Percentiles rank a stretch among this genome's conserved stretches.
Evolutionary conservation across 495 filamentous ascomycete species (phyloP).

Genomic region (Penicillium herquei): DNA sequence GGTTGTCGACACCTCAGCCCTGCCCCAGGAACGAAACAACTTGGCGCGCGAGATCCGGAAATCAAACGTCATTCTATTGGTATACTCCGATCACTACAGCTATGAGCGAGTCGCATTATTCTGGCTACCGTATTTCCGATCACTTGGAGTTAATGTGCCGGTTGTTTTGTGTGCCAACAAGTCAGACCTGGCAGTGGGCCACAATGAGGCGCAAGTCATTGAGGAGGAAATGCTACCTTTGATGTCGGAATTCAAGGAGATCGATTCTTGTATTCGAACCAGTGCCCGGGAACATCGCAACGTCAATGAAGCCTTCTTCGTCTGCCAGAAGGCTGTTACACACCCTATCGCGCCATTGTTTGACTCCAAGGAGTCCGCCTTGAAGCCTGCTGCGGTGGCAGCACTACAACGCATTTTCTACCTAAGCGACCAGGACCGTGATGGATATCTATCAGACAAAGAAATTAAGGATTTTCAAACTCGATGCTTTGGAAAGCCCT

Average conservation of each 20-base stretch:
- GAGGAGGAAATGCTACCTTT: slow-evolving; percentile 98
- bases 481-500: slow-evolving; percentile 83
- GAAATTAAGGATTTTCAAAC: slow-evolving; percentile 89
- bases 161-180: slow-evolving; percentile 98
- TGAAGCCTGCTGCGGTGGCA: slow-evolving; percentile 85
- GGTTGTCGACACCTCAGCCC: slow-evolving; percentile 93
- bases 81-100: slow-evolving; percentile 97
- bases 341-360: slow-evolving; percentile 96
- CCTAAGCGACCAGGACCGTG: slow-evolving; percentile 92
- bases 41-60: slow-evolving; percentile 92
- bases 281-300: slow-evolving; percentile 94
- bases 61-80: slow-evolving; percentile 93
- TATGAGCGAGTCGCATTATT: slow-evolving; percentile 96
- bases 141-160: slow-evolving; percentile 95
- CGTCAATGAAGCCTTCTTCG: slow-evolving; percentile 94
- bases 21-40: slow-evolving; percentile 86
- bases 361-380: slow-evolving; percentile 84
- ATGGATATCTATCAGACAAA: slow-evolving; percentile 86
- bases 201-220: slow-evolving; percentile 74
- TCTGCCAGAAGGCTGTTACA: slow-evolving; percentile 98
- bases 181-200: slow-evolving; percentile 72
- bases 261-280: slow-evolving; percentile 93
- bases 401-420: slow-evolving; percentile 91
- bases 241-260: slow-evolving; percentile 98
- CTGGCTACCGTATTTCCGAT: slow-evolving; percentile 97